A percentile compares a stretch with the other conserved stretches of the same genome.
Conservation (phyloP, 352 stramenopile genomes). For the Elongisporangium anandrum region DNA sequence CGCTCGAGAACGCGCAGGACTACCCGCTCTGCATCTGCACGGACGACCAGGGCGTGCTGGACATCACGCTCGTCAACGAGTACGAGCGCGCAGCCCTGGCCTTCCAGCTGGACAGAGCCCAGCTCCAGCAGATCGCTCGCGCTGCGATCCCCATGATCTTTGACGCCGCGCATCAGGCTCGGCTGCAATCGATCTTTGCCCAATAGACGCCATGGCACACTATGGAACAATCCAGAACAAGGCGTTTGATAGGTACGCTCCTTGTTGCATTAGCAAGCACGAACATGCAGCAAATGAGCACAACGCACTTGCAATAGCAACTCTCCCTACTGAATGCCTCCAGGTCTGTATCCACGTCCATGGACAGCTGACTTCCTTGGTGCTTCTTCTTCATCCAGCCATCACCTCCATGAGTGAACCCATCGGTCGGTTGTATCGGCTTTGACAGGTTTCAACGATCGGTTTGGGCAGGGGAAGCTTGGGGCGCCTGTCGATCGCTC, state of each 20-base stretch:
- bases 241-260: neutral
- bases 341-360: neutral
- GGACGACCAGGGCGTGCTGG: slow-evolving; percentile 91
- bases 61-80: slow-evolving; percentile 87
- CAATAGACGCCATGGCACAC: neutral
- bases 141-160: slow-evolving; percentile 60
- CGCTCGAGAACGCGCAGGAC: slow-evolving; percentile 5
- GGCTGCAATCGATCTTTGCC: neutral
- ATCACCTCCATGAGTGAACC: neutral
- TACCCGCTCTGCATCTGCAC: slow-evolving; percentile 91
- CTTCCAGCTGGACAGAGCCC: slow-evolving; percentile 55
- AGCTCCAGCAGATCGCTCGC: slow-evolving; percentile 37
- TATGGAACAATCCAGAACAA: neutral
- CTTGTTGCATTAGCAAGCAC: neutral
- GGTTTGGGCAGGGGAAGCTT: neutral
- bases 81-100: slow-evolving; percentile 75
- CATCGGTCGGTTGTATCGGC: neutral
- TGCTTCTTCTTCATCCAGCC: too few species aligned
- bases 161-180: slow-evolving; percentile 12
- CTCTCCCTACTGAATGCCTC: neutral
- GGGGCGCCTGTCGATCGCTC: neutral
- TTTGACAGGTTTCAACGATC: neutral
- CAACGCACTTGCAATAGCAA: neutral
- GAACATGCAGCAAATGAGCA: too few species aligned
- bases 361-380: too few species aligned